Evolutionary conservation across 495 filamentous ascomycete species (phyloP), one percentile per base, ranked within the genome.

Genomic region (Penicillium daleae): DNA sequence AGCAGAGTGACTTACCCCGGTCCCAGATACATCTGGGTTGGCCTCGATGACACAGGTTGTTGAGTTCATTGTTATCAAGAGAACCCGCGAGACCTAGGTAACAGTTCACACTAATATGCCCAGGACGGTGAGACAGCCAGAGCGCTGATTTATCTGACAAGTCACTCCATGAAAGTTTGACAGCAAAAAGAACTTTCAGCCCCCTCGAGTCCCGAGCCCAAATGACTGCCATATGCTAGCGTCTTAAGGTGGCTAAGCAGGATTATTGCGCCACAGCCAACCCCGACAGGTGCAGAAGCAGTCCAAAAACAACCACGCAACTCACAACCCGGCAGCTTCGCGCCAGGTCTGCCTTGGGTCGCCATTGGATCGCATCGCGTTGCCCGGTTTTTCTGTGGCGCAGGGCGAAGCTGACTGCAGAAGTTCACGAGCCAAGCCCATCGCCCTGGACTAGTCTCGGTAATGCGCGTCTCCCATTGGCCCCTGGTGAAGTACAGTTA

Each of bases 1-100:
- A 21, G 50, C 15, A 33, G 5, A 9, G 22, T 21, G 55, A 35
- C 63, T 62, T 55, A 66, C 63, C 4, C 63, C 63, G 13, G 48
- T 52, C n/a, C 63, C 63, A 37, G 63, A 58, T 39, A 62, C 63
- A 62, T 66, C 63, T 12, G 63, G 48, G 35, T 66, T 66, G 8
- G 63, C 59, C 22, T 62, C 54, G 9, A 66, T 66, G 1, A 62
- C 40, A 62, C 63, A 62, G 1, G 7, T 24, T 32, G 63, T 66
- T 26, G 63, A 62, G 40, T 62, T 66, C 62, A 65, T 61, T 19
- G 9, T 65, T 32, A n/a, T n/a, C n/a, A n/a, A n/a, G n/a, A n/a
- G n/a, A n/a, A n/a, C n/a, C n/a, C n/a, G n/a, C n/a, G n/a, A n/a
- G n/a, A n/a, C n/a, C n/a, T n/a, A n/a, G n/a, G n/a, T n/a, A n/a